Percentiles rank a stretch among this genome's conserved stretches.
These are phyloP conservation scores for Wolfiporia cocos DNA, from an alignment of 1,284 basidiomycete species.

Conservation along the genomic window DNA sequence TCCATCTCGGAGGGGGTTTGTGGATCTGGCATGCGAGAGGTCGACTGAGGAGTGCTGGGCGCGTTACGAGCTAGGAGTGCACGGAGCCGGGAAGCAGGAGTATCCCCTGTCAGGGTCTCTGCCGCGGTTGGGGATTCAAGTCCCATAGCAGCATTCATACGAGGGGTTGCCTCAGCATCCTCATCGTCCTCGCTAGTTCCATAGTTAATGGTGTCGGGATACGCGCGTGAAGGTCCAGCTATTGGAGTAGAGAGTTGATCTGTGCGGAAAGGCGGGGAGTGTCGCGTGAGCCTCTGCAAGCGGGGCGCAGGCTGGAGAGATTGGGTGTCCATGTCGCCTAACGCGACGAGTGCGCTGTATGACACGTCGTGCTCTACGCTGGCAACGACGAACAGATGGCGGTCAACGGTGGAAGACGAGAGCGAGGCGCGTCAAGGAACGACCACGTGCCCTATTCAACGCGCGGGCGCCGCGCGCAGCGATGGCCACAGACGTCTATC, in stretches of 20 bases:
- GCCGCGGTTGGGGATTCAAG: slow-evolving; percentile 14
- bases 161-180: slow-evolving; percentile 45
- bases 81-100: slow-evolving; percentile 48
- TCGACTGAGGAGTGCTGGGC: slow-evolving; percentile 20
- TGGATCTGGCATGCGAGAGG: slow-evolving; percentile 25
- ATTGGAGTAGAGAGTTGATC: slow-evolving; percentile 20
- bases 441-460: too few species aligned
- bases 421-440: too few species aligned
- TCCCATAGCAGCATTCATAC: slow-evolving; percentile 26
- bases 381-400: slow-evolving; percentile 8
- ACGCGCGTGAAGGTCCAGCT: slow-evolving; percentile 29
- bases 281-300: too few species aligned
- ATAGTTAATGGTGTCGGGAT: slow-evolving; percentile 17
- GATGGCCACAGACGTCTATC: too few species aligned
- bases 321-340: slow-evolving; percentile 19
- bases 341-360: background rate
- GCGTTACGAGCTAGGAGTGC: slow-evolving; percentile 40
- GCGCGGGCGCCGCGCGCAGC: too few species aligned
- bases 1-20: slow-evolving; percentile 45
- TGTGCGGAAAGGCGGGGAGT: slow-evolving; percentile 12
- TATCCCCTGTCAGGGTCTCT: slow-evolving; percentile 28
- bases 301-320: too few species aligned
- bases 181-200: slow-evolving; percentile 33
- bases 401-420: too few species aligned
- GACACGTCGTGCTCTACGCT: slow-evolving; percentile 7